A percentile compares a stretch with the other conserved stretches of the same genome.
Conservation (phyloP, 768 basidiomycete genomes). For the Serpula lacrymans region DNA sequence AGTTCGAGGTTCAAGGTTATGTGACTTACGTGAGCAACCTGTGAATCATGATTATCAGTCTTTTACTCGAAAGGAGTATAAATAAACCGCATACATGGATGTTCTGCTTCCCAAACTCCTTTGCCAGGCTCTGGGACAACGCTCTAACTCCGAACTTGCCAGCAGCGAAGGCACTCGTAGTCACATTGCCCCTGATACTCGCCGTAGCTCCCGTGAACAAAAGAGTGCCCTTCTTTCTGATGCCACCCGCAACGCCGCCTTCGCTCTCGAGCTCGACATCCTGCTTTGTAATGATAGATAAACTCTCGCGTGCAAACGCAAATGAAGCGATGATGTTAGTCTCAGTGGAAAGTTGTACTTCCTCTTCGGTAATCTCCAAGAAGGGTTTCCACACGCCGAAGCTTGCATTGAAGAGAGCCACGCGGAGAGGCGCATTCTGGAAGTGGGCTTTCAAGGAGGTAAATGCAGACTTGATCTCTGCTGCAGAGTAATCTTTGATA, state of each 20-base stretch:
- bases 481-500: conserved; percentile 45
- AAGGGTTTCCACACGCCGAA: conserved; percentile 63
- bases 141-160: conserved; percentile 62
- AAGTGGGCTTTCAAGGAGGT: conserved; percentile 42
- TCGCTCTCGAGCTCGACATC: conserved; percentile 38
- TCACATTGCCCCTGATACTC: conserved; percentile 55
- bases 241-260: conserved; percentile 27
- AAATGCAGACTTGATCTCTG: conserved; percentile 51
- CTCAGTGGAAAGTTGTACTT: conserved; percentile 48
- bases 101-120: conserved; percentile 72
- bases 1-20: background rate
- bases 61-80: background rate
- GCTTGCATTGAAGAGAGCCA: conserved; percentile 63
- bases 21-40: conserved; percentile 64
- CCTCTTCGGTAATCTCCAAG: conserved; percentile 57
- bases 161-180: conserved; percentile 60
- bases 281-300: conserved; percentile 59
- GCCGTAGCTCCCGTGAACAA: conserved; percentile 77
- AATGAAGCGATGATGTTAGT: conserved; percentile 57
- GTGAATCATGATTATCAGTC: conserved; percentile 5
- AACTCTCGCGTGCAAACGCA: conserved; percentile 58
- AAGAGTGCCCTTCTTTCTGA: conserved; percentile 59
- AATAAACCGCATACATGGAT: conserved; percentile 51
- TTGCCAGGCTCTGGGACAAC: conserved; percentile 66
- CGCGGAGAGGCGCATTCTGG: conserved; percentile 50